phyloP scores from a whole-genome alignment of 1,139 yeast genomes.

The Torulaspora globosa region DNA sequence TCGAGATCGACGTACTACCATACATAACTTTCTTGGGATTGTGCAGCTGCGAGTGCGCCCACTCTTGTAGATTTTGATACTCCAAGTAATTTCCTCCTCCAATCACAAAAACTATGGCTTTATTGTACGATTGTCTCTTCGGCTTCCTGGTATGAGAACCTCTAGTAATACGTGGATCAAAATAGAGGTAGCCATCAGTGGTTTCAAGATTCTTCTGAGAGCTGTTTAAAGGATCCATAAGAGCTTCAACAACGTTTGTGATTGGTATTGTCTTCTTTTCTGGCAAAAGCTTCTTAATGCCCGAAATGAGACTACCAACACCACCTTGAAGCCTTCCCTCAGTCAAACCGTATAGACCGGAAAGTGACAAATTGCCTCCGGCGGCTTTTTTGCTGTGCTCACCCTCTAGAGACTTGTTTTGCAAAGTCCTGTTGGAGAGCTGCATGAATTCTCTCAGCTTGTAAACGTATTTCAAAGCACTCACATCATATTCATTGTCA shows the following conservation, averaged over 20 bases:
- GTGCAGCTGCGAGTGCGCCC: constrained; percentile 51
- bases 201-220: constrained; percentile 56
- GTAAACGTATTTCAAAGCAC: constrained; percentile 67
- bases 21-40: constrained; percentile 56
- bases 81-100: constrained; percentile 97
- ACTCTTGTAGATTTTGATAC: constrained; percentile 89
- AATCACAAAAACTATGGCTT: constrained; percentile 82
- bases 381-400: constrained; percentile 23
- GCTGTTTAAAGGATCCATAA: constrained; percentile 76
- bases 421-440: constrained; percentile 33
- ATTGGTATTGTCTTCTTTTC: constrained; percentile 84
- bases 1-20: constrained; percentile 79
- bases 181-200: constrained; percentile 85
- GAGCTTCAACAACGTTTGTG: constrained; percentile 84
- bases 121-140: constrained; percentile 73
- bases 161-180: constrained; percentile 80
- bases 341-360: constrained; percentile 73
- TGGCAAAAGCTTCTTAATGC: constrained; percentile 81
- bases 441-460: constrained; percentile 77
- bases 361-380: constrained; percentile 56
- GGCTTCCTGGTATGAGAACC: constrained; percentile 91
- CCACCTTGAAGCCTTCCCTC: constrained; percentile 79
- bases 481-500: constrained; percentile 57
- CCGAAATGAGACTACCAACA: constrained; percentile 81
- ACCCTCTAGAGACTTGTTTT: constrained; percentile 35